Conservation (phyloP, 192 early-diverging fungal genomes). For the Mortierella antarctica region DNA sequence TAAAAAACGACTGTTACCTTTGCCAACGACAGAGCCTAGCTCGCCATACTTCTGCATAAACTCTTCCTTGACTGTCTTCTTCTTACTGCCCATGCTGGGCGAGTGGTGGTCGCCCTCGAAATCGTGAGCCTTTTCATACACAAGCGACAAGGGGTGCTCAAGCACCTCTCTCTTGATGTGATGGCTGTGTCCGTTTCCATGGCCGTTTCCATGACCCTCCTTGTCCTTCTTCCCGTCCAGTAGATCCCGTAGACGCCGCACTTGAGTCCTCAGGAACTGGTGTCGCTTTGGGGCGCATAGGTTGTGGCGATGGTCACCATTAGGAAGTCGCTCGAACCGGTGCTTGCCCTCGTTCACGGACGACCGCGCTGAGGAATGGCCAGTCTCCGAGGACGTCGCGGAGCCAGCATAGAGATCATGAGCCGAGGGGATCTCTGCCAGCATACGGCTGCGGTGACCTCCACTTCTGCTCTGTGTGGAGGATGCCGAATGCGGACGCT, state of each 20-base stretch:
- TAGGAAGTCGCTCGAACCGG: constrained; percentile 34
- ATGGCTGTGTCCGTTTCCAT: background rate
- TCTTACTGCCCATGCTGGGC: background rate
- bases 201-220: constrained; percentile 3
- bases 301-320: constrained; percentile 36
- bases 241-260: constrained; percentile 21
- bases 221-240: constrained; percentile 34
- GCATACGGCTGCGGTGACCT: background rate
- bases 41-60: constrained; percentile 45
- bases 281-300: constrained; percentile 41
- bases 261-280: constrained; percentile 25
- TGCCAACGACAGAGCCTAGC: constrained; percentile 32
- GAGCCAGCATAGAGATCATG: constrained; percentile 19
- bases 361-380: constrained; percentile 8
- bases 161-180: constrained; percentile 16
- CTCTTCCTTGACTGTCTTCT: constrained; percentile 21
- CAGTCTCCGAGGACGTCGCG: constrained; percentile 16
- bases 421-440: constrained; percentile 42
- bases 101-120: constrained; percentile 14
- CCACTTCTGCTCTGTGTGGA: background rate
- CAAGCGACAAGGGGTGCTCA: constrained; percentile 36
- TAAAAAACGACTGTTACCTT: constrained; percentile 14
- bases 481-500: background rate
- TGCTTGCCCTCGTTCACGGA: constrained; percentile 14
- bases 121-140: constrained; percentile 34